Base-by-base conservation (phyloP, 371 early-diverging fungal species). In the Batkoa obscura region DNA sequence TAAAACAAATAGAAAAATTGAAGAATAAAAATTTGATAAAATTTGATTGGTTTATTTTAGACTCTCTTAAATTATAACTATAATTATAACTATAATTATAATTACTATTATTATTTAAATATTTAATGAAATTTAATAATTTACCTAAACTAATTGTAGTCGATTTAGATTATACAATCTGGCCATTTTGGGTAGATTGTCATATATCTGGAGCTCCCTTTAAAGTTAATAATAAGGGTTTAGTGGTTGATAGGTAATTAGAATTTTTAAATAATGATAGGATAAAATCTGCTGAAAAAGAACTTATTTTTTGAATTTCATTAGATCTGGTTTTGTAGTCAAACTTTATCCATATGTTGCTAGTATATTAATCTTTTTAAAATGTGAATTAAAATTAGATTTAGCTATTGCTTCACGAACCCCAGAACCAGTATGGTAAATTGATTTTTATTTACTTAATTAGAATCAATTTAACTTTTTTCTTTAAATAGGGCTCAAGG, bases 371-470 rank as follows among this genome's bases (percentile, higher is more conserved):
- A 55, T 66, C 1, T 31, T 68, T 50, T 8, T 50, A 1, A 68
- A 69, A 43, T 64, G 62, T 33, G 55, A 66, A 42, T 65, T 67
- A 2, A 63, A 64, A 46, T 63, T 62, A 1, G 67, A 68, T 50
- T 67, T 75, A 39, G 75, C 62, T 3, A 64, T 75, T 51, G 75
- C 75, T 13, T 75, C 75, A 10, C 59, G 72, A 53, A 68, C 75
- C 39, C 34, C 52, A 2, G 64, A 70, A n/a, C 70, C 72, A 15
- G 68, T 66, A n/a, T 75, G 75, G 75, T 72, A 70, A 59, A 9
- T 30, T 43, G 8, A 23, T 33, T 41, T 12, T 49, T n/a, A 23
- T 37, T 47, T 30, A 37, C 15, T 41, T 8, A 41, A 10, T 8
- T n/a, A 43, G 46, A 38, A 17, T 23, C 2, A 31, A 56, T 63